Evolutionary conservation across 441 rosid genomes (phyloP), one percentile per base, ranked within the genome.

Genomic region (Corymbia citriodora): DNA sequence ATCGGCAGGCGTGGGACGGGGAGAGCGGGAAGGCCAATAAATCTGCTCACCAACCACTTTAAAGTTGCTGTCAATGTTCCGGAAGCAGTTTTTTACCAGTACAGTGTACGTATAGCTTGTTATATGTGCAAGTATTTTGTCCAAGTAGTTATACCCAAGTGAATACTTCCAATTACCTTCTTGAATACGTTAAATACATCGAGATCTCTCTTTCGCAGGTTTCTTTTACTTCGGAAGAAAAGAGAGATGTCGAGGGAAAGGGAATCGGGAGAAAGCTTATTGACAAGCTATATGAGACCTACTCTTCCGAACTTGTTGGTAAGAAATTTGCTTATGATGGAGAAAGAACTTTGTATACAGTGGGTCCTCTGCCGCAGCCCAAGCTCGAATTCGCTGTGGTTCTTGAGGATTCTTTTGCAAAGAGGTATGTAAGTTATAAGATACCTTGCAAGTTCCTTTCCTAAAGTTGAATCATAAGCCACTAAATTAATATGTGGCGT

Each of bases 291-390:
- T 95, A 94, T 93, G 94, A 93, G 92, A 97, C 96, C 4, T 97
- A 95, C 92, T 90, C 94, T 55, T 92, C 95, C 79, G 99, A 95
- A 87, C 94, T 96, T 81, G 94, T 89, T 89, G 92, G 94, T 85
- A 98, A 94, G 91, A 91, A 89, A 55, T 93, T 96, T 92, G 98
- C 97, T 45, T 97, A 96, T 91, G 99, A 98, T 94, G 99, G 99
- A 61, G 99, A 96, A 87, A 96, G 92, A 90, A 93, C 90, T 89
- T 81, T 98, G 91, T 98, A 93, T 72, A 96, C 98, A 9, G 95
- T 95, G 88, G 97, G 97, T 81, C 94, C 98, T 92, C 92, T 98
- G 85, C 99, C 97, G 33, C 95, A 91, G 68, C 94, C 93, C 53
- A 95, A 94, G 89, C 91, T 92, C 57, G 95, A 95, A 52, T 97